phyloP scores from a whole-genome alignment of 1,139 yeast species.

The Candida neerlandica region DNA sequence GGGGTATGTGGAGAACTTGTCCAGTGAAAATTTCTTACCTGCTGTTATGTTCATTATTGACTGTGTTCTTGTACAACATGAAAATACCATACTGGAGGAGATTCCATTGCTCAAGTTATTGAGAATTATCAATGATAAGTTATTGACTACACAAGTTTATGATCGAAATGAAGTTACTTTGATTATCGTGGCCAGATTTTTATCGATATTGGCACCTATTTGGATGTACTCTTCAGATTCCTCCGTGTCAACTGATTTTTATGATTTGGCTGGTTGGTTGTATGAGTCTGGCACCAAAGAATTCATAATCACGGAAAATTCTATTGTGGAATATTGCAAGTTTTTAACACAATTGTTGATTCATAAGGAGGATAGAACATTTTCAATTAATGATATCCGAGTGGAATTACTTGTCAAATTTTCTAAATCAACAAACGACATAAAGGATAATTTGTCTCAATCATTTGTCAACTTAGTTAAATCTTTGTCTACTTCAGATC shows the following conservation, averaged over 20 bases:
- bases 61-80: not conserved
- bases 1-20: slow-evolving; percentile 10
- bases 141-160: slow-evolving; percentile 25
- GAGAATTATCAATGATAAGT: slow-evolving; percentile 33
- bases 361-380: slow-evolving; percentile 12
- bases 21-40: slow-evolving; percentile 8
- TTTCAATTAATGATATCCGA: slow-evolving; percentile 8
- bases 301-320: slow-evolving; percentile 26
- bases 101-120: slow-evolving; percentile 18
- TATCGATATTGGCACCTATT: slow-evolving; percentile 20
- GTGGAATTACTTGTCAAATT: slow-evolving; percentile 9
- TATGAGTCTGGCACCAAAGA: slow-evolving; percentile 30
- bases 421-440: slow-evolving; percentile 22
- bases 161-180: slow-evolving; percentile 42
- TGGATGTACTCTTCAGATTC: slow-evolving; percentile 15
- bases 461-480: slow-evolving; percentile 7
- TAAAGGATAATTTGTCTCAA: slow-evolving; percentile 10
- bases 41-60: slow-evolving; percentile 11
- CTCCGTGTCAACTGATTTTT: slow-evolving; percentile 30
- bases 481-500: slow-evolving; percentile 15
- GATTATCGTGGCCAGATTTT: slow-evolving; percentile 26
- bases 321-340: slow-evolving; percentile 23
- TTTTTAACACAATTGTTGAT: slow-evolving; percentile 18
- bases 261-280: slow-evolving; percentile 39
- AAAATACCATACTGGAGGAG: slow-evolving; percentile 4